These are phyloP conservation scores for Helenozyma baotianmanensis DNA, from an alignment of 805 yeast genomes.

Conservation along the genomic window DNA sequence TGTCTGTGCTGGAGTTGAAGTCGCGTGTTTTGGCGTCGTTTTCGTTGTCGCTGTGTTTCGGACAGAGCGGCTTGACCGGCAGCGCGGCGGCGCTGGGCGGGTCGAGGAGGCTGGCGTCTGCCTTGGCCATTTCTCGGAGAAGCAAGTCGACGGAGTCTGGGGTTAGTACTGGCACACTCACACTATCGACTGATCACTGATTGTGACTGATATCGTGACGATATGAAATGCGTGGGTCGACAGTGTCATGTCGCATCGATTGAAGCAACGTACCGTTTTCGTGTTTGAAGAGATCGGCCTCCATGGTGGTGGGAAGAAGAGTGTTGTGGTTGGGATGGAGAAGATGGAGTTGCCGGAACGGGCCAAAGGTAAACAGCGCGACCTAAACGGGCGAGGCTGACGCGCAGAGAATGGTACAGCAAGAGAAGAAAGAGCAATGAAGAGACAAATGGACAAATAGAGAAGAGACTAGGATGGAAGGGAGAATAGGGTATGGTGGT, in stretches of 20 bases:
- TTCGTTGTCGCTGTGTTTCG: constrained; percentile 4
- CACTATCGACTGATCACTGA: neutral
- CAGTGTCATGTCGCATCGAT: neutral
- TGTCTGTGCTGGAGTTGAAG: constrained; percentile 38
- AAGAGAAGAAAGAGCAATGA: neutral
- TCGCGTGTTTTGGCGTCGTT: constrained; percentile 18
- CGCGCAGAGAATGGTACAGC: neutral
- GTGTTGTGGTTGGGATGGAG: constrained; percentile 3
- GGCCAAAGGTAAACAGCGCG: constrained; percentile 1
- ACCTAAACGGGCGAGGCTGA: neutral
- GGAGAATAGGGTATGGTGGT: no score
- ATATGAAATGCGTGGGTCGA: neutral
- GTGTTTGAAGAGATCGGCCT: constrained; percentile 19
- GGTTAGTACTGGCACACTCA: constrained; percentile 14
- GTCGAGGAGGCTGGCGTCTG: constrained; percentile 10
- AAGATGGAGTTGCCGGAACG: constrained; percentile 1
- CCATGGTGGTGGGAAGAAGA: neutral
- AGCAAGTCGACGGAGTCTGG: constrained; percentile 28
- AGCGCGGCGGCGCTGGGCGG: constrained; percentile 18
- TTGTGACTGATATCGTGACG: no score
- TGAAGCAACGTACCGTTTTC: constrained; percentile 23
- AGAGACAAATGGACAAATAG: no score
- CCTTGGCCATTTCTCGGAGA: constrained; percentile 21
- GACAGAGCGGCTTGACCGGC: constrained; percentile 32
- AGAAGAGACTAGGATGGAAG: no score